These are phyloP conservation scores for Solanum arcanum DNA, from an alignment of 257 asterid genomes.

Conservation along the genomic window DNA sequence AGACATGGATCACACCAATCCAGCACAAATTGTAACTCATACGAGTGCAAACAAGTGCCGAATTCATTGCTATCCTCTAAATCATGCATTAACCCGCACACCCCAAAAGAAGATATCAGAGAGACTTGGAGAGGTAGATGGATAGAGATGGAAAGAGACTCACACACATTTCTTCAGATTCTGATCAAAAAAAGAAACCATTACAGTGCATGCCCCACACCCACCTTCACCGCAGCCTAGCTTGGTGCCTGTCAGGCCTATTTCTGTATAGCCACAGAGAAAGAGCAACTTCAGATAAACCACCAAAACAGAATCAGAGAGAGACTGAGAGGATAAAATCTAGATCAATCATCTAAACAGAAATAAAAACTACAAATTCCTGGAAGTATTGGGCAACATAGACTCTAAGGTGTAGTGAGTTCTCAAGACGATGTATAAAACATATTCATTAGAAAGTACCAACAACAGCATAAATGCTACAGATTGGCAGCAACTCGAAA, in stretches of 20 bases:
- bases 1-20: background rate
- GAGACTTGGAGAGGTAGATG: background rate
- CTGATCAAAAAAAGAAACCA: conserved; percentile 80
- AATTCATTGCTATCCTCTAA: background rate
- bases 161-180: conserved; percentile 75
- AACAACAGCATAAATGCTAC: background rate
- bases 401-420: background rate
- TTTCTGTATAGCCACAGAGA: conserved; percentile 29
- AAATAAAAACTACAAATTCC: background rate
- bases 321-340: background rate
- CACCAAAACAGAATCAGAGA: background rate
- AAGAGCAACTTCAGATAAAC: background rate
- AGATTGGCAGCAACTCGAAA: background rate
- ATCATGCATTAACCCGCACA: background rate
- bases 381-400: background rate
- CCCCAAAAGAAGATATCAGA: background rate
- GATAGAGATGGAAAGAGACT: conserved; percentile 32
- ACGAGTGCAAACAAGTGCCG: background rate
- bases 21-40: background rate
- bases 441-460: background rate
- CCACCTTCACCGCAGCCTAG: conserved; percentile 99
- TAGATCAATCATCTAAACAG: background rate
- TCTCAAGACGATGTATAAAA: background rate
- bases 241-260: conserved; percentile 91
- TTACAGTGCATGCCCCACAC: conserved; percentile 98